These are phyloP conservation scores for Carex scoparia DNA, from an alignment of 176 grass and related monocot genomes.

Conservation along the genomic window DNA sequence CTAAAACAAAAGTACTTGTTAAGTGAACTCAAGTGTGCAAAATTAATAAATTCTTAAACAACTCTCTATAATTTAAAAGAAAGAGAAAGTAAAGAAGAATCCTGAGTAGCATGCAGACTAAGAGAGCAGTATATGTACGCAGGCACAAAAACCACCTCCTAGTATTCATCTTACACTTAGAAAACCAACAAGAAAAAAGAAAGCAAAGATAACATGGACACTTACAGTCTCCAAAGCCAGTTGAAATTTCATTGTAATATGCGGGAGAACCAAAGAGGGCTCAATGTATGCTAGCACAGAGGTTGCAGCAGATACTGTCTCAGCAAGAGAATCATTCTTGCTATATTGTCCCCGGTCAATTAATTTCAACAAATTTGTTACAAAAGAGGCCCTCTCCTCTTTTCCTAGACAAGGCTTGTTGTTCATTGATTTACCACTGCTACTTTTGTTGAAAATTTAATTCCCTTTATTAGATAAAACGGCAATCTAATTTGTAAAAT, in stretches of 20 bases:
- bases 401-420: conserved; percentile 51
- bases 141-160: neutral
- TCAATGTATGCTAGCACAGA: conserved; percentile 89
- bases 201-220: conserved; percentile 26
- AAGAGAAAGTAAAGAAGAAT: neutral
- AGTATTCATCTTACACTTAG: neutral
- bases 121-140: neutral
- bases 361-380: conserved; percentile 76
- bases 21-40: neutral
- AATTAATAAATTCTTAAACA: neutral
- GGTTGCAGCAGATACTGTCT: conserved; percentile 79
- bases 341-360: conserved; percentile 94
- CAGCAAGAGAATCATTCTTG: conserved; percentile 87
- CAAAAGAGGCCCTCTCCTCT: conserved; percentile 60
- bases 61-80: conserved; percentile 7
- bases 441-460: neutral
- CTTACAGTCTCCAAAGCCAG: conserved; percentile 91
- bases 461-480: conserved; percentile 16
- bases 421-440: neutral
- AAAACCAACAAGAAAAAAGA: conserved; percentile 19
- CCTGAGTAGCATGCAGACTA: neutral
- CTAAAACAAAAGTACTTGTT: neutral
- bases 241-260: conserved; percentile 80
- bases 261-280: conserved; percentile 76
- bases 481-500: conserved; percentile 21